These are phyloP conservation scores for Eimeria zaria DNA, from an alignment of 169 alveolate genomes.

Conservation along the genomic window DNA sequence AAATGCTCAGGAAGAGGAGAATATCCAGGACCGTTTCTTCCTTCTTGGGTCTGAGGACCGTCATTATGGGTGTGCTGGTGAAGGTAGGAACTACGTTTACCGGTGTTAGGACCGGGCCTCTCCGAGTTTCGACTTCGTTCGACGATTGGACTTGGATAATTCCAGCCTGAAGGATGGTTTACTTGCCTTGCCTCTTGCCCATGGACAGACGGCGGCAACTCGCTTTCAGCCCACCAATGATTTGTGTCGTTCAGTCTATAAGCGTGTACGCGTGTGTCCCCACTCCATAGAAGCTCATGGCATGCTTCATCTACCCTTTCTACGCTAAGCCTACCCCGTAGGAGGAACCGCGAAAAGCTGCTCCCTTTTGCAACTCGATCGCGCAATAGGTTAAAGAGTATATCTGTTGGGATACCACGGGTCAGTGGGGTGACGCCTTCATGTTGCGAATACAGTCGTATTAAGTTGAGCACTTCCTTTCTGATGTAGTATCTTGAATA, in stretches of 20 bases:
- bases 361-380: background rate
- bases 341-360: constrained; percentile 8
- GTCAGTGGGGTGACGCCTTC: constrained; percentile 9
- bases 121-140: background rate
- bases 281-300: constrained; percentile 39
- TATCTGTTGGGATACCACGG: constrained; percentile 41
- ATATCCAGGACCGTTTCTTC: background rate
- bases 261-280: constrained; percentile 41
- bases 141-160: background rate
- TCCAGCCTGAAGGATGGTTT: background rate
- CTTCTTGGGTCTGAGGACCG: background rate
- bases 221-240: constrained; percentile 58
- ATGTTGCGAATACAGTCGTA: constrained; percentile 18
- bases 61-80: background rate
- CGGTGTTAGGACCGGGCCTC: background rate
- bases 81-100: background rate
- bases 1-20: background rate
- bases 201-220: background rate
- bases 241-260: constrained; percentile 33
- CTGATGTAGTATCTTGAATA: constrained; percentile 14
- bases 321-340: constrained; percentile 14
- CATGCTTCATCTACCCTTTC: constrained; percentile 59
- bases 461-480: constrained; percentile 32
- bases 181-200: background rate
- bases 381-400: constrained; percentile 14